Percentiles rank a stretch among this genome's conserved stretches.
Conservation (phyloP, 352 stramenopile species). For the Phytophthora fragariaefolia region DNA sequence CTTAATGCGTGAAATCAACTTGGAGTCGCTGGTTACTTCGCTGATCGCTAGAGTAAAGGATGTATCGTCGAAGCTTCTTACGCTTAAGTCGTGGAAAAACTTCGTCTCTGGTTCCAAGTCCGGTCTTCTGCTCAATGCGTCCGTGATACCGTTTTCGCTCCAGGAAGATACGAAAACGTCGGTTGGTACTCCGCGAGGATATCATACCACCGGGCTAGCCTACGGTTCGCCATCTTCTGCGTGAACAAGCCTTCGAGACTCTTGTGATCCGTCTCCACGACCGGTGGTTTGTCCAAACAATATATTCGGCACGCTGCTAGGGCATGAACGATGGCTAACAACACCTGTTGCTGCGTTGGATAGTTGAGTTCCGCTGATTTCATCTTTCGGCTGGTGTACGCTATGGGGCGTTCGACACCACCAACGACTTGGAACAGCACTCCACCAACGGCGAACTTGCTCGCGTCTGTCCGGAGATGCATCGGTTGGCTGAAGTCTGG, state of each 20-base stretch:
- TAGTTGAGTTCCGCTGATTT: constrained; percentile 28
- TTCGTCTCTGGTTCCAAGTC: constrained; percentile 19
- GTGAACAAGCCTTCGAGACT: constrained; percentile 16
- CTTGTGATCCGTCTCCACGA: constrained; percentile 22
- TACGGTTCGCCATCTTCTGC: constrained; percentile 14
- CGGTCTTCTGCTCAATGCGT: constrained; percentile 9
- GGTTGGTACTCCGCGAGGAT: constrained; percentile 20
- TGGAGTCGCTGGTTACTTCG: neutral
- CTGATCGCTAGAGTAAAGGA: constrained; percentile 5
- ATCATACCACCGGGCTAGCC: constrained; percentile 16
- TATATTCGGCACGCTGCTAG: constrained; percentile 2
- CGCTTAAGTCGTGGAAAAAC: constrained; percentile 24
- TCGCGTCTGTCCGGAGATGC: constrained; percentile 8
- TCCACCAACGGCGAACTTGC: constrained; percentile 13
- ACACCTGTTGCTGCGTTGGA: constrained; percentile 11
- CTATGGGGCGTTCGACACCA: constrained; percentile 14
- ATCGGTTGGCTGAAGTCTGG: constrained; percentile 10
- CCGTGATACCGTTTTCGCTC: constrained; percentile 19
- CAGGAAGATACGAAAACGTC: constrained; percentile 29
- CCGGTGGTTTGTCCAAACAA: neutral
- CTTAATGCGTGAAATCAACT: constrained; percentile 1
- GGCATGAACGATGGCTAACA: too few relatives aligned
- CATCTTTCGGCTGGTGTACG: constrained; percentile 27
- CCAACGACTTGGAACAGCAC: constrained; percentile 3
- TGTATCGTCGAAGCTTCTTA: constrained; percentile 14